Evolutionary conservation across 2,329 filamentous ascomycete species (phyloP).

Genomic region (Aspergillus neoniger): DNA sequence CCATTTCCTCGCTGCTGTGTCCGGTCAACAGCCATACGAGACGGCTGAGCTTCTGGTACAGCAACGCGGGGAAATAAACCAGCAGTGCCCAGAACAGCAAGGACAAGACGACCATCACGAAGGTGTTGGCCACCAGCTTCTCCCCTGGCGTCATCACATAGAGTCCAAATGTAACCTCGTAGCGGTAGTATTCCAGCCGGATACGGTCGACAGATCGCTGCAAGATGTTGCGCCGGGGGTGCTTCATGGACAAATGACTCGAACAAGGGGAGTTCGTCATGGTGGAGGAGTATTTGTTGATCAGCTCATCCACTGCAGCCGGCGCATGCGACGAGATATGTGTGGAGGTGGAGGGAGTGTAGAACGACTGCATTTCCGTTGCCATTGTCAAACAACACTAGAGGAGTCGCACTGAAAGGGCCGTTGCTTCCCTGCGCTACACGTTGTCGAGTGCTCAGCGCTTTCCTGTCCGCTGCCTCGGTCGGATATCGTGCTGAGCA

Average conservation of each 20-base stretch:
- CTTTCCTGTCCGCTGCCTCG: background rate
- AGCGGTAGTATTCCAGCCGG: conserved; percentile 48
- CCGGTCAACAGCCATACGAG: conserved; percentile 43
- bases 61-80: conserved; percentile 40
- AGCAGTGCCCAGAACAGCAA: conserved; percentile 41
- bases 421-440: conserved; percentile 3
- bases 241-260: conserved; percentile 17
- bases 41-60: conserved; percentile 39
- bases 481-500: background rate
- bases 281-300: conserved; percentile 36
- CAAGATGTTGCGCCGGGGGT: conserved; percentile 27
- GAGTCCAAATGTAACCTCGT: conserved; percentile 49
- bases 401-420: background rate
- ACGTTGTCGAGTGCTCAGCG: background rate
- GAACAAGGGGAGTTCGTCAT: conserved; percentile 22
- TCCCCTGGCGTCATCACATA: conserved; percentile 49
- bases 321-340: conserved; percentile 34
- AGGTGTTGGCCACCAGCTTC: conserved; percentile 45
- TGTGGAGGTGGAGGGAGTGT: conserved; percentile 33
- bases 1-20: conserved; percentile 33
- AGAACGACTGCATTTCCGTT: conserved; percentile 38
- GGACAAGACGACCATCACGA: conserved; percentile 38
- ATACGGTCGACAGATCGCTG: conserved; percentile 35
- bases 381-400: conserved; percentile 24
- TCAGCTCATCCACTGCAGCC: conserved; percentile 35